Evolutionary conservation across 805 yeast species (phyloP).

Genomic region (Lachancea kluyveri): DNA sequence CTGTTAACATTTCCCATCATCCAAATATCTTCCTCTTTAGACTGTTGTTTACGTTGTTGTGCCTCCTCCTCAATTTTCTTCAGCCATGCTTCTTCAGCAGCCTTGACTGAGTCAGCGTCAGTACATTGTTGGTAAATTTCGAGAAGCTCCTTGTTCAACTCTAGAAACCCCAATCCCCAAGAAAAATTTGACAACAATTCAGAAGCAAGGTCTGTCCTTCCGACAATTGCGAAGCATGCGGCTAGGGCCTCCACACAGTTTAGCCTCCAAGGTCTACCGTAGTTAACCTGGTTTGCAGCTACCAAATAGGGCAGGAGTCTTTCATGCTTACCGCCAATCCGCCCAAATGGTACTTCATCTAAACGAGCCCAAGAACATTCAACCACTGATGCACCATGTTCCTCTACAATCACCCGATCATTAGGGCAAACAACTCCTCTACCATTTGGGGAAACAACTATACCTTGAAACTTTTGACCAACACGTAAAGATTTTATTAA

Average conservation of each 20-base stretch:
- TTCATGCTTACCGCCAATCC: constrained; percentile 87
- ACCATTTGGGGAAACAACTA: constrained; percentile 92
- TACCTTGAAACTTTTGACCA: constrained; percentile 91
- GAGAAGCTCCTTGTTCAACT: constrained; percentile 72
- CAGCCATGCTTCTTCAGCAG: constrained; percentile 73
- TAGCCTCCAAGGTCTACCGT: constrained; percentile 91
- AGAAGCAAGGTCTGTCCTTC: constrained; percentile 84
- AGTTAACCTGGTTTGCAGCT: constrained; percentile 96
- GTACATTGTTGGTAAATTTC: constrained; percentile 73
- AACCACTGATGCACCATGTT: constrained; percentile 90
- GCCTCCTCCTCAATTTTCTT: constrained; percentile 60
- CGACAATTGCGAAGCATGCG: constrained; percentile 93
- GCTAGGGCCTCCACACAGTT: constrained; percentile 98
- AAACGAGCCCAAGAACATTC: constrained; percentile 98
- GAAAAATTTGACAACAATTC: constrained; percentile 71
- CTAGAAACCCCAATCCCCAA: constrained; percentile 88
- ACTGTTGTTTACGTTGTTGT: constrained; percentile 50
- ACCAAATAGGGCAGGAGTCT: constrained; percentile 84
- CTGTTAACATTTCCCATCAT: constrained; percentile 72
- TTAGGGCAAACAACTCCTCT: constrained; percentile 84
- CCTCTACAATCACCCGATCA: constrained; percentile 71
- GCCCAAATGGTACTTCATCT: constrained; percentile 92
- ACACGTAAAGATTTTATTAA: constrained; percentile 69
- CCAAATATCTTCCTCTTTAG: constrained; percentile 62
- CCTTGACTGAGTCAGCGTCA: constrained; percentile 65